Conservation (phyloP, 768 basidiomycete species). For the Pleurotus platypus region DNA sequence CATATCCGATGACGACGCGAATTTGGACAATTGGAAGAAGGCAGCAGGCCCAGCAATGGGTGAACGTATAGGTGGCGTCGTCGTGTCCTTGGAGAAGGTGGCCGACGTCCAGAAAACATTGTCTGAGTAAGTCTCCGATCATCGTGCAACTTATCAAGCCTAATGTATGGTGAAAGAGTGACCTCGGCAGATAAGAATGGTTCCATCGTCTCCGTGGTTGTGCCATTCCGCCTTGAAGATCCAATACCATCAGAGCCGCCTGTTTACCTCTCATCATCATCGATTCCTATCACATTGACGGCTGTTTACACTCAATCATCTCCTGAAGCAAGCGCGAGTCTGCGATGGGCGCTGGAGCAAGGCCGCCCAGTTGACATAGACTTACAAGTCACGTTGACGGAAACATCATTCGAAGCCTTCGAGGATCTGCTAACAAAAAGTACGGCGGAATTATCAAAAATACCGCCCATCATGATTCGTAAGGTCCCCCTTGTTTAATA, state of each 20-base stretch:
- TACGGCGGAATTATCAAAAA: conserved; percentile 37
- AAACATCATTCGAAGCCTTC: conserved; percentile 56
- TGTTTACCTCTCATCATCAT: conserved; percentile 31
- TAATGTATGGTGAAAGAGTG: conserved; percentile 3
- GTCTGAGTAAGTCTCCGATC: conserved; percentile 38
- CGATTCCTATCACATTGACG: conserved; percentile 49
- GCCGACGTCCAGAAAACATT: conserved; percentile 38
- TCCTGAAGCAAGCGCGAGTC: conserved; percentile 46
- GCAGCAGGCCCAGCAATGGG: conserved; percentile 45
- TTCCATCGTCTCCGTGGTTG: conserved; percentile 51
- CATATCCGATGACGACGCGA: conserved; percentile 32
- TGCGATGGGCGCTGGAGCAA: conserved; percentile 63
- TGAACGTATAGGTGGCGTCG: conserved; percentile 48
- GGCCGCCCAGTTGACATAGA: conserved; percentile 71
- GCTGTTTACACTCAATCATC: conserved; percentile 51
- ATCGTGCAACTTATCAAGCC: background rate
- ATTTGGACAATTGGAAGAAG: conserved; percentile 47
- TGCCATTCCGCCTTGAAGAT: conserved; percentile 59
- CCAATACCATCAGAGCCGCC: conserved; percentile 37
- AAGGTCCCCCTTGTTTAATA: conserved; percentile 16
- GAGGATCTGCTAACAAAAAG: conserved; percentile 72
- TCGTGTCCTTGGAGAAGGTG: conserved; percentile 42
- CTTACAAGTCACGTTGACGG: conserved; percentile 48
- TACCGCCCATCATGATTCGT: conserved; percentile 69
- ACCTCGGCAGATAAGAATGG: conserved; percentile 16